Evolutionary conservation across 768 basidiomycete species (phyloP).

Genomic region (Rhodotorula babjevae): DNA sequence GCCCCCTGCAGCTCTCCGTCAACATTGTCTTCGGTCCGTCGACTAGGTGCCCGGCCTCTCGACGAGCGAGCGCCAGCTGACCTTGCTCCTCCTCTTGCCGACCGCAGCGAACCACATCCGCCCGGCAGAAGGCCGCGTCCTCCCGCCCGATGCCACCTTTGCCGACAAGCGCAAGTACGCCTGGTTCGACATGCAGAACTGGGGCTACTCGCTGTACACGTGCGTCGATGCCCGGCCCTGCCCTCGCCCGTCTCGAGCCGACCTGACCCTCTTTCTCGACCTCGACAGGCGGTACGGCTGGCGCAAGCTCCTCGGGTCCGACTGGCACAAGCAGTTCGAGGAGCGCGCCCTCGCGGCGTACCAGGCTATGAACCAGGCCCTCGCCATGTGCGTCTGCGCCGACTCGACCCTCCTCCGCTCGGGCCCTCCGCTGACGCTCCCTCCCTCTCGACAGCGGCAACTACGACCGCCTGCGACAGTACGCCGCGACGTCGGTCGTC

Average conservation of each 20-base stretch:
- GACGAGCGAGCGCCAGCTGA: not conserved
- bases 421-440: not conserved
- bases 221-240: not conserved
- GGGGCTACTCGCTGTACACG: slow-evolving; percentile 12
- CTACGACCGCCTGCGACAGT: slow-evolving; percentile 18
- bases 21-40: slow-evolving; percentile 26
- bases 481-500: slow-evolving; percentile 16
- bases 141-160: slow-evolving; percentile 4
- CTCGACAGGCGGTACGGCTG: slow-evolving; percentile 9
- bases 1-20: slow-evolving; percentile 1
- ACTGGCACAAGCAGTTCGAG: slow-evolving; percentile 27
- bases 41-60: not conserved
- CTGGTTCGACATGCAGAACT: not conserved
- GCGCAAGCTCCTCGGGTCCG: slow-evolving; percentile 21
- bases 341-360: slow-evolving; percentile 20
- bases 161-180: not conserved
- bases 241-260: not conserved
- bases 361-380: slow-evolving; percentile 26
- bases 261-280: not conserved
- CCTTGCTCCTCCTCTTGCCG: not conserved
- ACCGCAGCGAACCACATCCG: slow-evolving; percentile 34
- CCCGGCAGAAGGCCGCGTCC: slow-evolving; percentile 11
- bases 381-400: slow-evolving; percentile 11
- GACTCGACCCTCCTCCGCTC: not conserved
- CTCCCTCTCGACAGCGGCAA: slow-evolving; percentile 14